phyloP scores from a whole-genome alignment of 2,329 filamentous ascomycete genomes.

The Trichoderma sp. region DNA sequence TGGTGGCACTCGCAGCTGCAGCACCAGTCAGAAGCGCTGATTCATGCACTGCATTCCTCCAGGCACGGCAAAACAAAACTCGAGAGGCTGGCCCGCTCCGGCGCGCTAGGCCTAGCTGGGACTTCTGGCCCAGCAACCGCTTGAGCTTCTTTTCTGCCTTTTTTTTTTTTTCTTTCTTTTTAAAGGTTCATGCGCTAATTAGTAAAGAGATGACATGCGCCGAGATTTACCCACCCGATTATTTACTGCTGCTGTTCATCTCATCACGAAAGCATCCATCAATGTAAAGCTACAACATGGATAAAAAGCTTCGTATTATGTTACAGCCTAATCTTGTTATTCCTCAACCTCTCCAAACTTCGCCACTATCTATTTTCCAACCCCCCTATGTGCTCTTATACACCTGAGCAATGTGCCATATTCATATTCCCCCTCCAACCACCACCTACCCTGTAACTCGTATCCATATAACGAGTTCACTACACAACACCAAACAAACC shows the following conservation, averaged over 20 bases:
- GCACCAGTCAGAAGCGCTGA: background rate
- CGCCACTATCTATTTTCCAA: background rate
- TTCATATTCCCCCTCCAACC: background rate
- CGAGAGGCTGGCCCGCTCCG: constrained; percentile 8
- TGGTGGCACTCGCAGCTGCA: background rate
- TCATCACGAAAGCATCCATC: background rate
- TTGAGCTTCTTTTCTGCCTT: background rate
- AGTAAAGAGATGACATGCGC: background rate
- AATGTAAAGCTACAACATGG: background rate
- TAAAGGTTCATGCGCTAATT: background rate
- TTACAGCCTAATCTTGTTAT: background rate
- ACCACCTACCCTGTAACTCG: background rate
- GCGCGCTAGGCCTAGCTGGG: background rate
- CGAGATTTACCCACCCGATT: background rate
- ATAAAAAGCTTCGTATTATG: background rate
- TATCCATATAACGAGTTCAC: background rate
- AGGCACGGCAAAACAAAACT: constrained; percentile 14
- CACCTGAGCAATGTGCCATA: background rate
- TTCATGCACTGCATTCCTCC: constrained; percentile 1
- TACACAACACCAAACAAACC: background rate
- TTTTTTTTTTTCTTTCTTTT: background rate
- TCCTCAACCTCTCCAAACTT: too few relatives aligned
- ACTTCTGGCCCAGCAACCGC: background rate
- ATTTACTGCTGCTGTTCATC: too few relatives aligned
- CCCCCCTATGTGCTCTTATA: background rate